A percentile compares a stretch with the other conserved stretches of the same genome.
Conservation (phyloP, 805 yeast genomes). For the Kodamaea leandrae region DNA sequence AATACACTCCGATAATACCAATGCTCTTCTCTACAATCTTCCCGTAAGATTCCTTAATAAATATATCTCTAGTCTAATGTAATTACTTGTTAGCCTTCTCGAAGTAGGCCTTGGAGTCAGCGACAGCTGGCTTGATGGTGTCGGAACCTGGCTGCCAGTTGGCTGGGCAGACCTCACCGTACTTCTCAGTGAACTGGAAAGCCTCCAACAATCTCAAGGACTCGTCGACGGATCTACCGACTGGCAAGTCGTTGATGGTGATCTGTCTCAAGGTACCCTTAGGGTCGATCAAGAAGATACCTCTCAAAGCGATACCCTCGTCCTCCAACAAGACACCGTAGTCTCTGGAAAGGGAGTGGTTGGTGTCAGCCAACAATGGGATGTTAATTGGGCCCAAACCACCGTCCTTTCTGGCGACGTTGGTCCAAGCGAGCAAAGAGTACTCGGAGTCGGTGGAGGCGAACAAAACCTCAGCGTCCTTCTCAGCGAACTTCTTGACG, state of each 20-base stretch:
- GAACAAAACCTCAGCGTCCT: constrained; percentile 84
- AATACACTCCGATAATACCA: no score
- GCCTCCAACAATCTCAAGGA: constrained; percentile 96
- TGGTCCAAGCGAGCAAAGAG: constrained; percentile 97
- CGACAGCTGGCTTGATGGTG: constrained; percentile 85
- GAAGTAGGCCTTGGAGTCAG: constrained; percentile 87
- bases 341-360: constrained; percentile 91
- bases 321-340: constrained; percentile 98
- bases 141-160: constrained; percentile 93
- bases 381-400: constrained; percentile 95
- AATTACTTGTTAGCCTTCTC: constrained; percentile 49
- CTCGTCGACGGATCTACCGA: constrained; percentile 98
- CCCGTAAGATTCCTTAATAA: background rate
- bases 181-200: constrained; percentile 98
- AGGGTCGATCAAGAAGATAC: constrained; percentile 97
- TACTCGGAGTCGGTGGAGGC: constrained; percentile 99
- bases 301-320: constrained; percentile 96
- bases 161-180: constrained; percentile 99
- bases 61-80: constrained; percentile 4
- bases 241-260: constrained; percentile 98
- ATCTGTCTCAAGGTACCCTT: constrained; percentile 91
- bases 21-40: background rate
- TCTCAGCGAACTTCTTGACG: constrained; percentile 79
- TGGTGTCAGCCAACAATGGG: constrained; percentile 94
- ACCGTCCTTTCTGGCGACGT: constrained; percentile 93